phyloP scores from a whole-genome alignment of 805 yeast species.

The Yarrowia sp. region DNA sequence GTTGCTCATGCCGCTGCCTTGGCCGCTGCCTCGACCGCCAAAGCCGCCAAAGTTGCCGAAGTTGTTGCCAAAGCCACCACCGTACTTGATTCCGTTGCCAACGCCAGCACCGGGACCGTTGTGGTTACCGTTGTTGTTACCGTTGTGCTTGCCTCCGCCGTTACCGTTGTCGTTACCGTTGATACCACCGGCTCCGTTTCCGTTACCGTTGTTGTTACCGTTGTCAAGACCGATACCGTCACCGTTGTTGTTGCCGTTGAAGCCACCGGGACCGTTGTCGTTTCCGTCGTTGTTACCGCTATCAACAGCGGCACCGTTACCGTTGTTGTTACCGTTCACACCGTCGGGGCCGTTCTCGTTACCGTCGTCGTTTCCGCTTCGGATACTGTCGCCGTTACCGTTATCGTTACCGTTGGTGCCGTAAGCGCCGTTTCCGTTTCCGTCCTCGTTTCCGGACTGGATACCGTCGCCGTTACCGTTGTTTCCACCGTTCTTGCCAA shows the following conservation, averaged over 20 bases:
- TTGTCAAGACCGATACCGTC: background rate
- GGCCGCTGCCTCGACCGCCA: too few relatives aligned
- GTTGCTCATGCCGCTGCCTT: background rate
- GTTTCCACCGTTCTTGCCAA: background rate
- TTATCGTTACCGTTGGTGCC: background rate
- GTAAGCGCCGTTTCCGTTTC: background rate
- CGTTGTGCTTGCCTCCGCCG: background rate
- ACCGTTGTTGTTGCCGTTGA: background rate
- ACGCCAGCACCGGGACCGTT: too few relatives aligned
- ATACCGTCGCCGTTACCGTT: background rate
- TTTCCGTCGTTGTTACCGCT: background rate
- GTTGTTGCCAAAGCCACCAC: background rate
- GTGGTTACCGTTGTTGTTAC: background rate
- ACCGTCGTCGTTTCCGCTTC: background rate
- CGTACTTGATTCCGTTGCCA: background rate
- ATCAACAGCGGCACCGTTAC: background rate
- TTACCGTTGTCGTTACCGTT: background rate
- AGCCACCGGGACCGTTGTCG: background rate
- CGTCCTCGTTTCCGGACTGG: background rate
- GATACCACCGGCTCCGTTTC: background rate
- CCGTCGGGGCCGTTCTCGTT: background rate
- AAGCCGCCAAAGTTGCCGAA: too few relatives aligned
- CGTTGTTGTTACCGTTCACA: background rate
- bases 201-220: background rate
- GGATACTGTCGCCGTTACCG: background rate